A percentile compares a stretch with the other conserved stretches of the same genome.
Conservation (phyloP, 768 basidiomycete species). For the Macrolepiota albuminosa region DNA sequence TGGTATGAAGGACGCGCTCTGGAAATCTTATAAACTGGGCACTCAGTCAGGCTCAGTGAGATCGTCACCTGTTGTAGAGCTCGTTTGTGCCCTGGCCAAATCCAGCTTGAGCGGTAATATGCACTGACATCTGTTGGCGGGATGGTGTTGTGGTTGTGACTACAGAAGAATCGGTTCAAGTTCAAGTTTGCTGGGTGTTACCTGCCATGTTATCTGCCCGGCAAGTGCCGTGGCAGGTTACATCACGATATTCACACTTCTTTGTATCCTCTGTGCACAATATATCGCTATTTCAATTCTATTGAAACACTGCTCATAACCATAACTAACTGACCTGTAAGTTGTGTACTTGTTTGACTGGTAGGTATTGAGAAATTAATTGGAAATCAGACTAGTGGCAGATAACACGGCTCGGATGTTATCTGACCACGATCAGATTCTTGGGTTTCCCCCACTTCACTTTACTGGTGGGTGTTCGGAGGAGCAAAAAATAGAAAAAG, state of each 20-base stretch:
- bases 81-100: constrained; percentile 83
- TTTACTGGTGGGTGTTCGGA: no score
- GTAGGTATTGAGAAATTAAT: not conserved
- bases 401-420: not conserved
- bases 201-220: not conserved
- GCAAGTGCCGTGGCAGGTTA: not conserved
- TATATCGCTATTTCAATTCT: not conserved
- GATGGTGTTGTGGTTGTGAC: not conserved
- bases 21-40: not conserved
- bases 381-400: not conserved
- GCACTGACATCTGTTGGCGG: constrained; percentile 34
- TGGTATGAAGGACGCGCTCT: constrained; percentile 87
- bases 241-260: not conserved
- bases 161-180: not conserved
- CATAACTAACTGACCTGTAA: not conserved
- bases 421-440: not conserved
- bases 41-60: not conserved
- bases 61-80: constrained; percentile 62
- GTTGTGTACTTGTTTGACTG: not conserved
- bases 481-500: no score
- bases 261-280: no score
- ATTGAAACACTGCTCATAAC: no score
- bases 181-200: not conserved
- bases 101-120: constrained; percentile 63
- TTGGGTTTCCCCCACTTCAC: no score